Percentiles rank a stretch among this genome's conserved stretches.
Conservation (phyloP, 1,284 basidiomycete species). For the Coniophora puteana region DNA sequence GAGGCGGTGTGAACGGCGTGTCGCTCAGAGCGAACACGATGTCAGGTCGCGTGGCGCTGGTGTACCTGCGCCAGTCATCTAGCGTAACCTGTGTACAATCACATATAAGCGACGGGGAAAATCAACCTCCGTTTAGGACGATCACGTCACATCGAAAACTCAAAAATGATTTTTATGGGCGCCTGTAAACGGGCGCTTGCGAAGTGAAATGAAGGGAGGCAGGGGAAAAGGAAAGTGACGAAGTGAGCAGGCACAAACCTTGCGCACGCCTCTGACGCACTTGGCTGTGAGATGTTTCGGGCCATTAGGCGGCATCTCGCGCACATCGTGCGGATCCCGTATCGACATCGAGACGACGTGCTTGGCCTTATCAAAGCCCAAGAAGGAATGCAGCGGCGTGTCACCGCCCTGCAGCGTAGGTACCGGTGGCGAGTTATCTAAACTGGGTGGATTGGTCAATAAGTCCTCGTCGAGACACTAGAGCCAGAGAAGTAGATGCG, state of each 20-base stretch:
- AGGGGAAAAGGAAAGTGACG: slow-evolving; percentile 1
- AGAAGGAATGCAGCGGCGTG: slow-evolving; percentile 52
- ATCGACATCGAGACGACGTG: slow-evolving; percentile 59
- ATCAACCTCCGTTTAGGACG: too few relatives aligned
- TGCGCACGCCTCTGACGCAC: slow-evolving; percentile 67
- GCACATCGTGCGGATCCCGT: slow-evolving; percentile 60
- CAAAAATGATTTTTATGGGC: too few relatives aligned
- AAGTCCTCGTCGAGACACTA: not conserved
- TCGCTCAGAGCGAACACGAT: slow-evolving; percentile 70
- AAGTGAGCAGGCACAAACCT: slow-evolving; percentile 41
- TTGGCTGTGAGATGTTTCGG: slow-evolving; percentile 50
- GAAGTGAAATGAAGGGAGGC: too few relatives aligned
- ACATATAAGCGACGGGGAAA: slow-evolving; percentile 1
- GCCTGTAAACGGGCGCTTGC: not conserved
- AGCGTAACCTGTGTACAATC: slow-evolving; percentile 45
- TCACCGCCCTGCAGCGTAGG: slow-evolving; percentile 50
- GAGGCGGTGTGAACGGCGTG: slow-evolving; percentile 56
- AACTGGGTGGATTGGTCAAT: slow-evolving; percentile 31
- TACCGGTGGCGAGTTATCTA: slow-evolving; percentile 59
- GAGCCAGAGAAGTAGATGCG: slow-evolving; percentile 4
- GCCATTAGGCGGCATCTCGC: slow-evolving; percentile 69
- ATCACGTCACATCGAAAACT: too few relatives aligned
- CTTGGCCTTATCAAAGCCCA: slow-evolving; percentile 46
- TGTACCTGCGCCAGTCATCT: slow-evolving; percentile 50
- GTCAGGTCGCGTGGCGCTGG: slow-evolving; percentile 57